A percentile compares a stretch with the other conserved stretches of the same genome.
These are phyloP conservation scores for Aspergillus persii DNA, from an alignment of 2,329 filamentous ascomycete genomes.

Conservation along the genomic window DNA sequence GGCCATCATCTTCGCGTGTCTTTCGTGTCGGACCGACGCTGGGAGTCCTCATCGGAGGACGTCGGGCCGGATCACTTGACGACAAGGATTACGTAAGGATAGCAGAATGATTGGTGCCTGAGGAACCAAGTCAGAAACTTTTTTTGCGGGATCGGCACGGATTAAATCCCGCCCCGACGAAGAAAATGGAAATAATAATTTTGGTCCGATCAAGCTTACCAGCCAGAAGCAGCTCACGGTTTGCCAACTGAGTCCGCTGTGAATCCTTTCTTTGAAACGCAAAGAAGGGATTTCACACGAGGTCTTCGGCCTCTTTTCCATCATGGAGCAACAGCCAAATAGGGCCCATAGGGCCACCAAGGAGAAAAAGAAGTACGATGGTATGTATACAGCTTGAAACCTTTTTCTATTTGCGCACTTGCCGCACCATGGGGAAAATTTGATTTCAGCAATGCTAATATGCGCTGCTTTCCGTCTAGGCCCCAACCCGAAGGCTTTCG, in stretches of 20 bases:
- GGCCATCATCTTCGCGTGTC: not conserved
- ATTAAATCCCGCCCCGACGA: conserved; percentile 27
- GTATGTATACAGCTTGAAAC: conserved; percentile 41
- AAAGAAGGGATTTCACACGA: conserved; percentile 19
- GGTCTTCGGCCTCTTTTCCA: conserved; percentile 33
- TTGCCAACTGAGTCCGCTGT: conserved; percentile 11
- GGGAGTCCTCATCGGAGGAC: not conserved
- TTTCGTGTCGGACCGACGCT: conserved; percentile 2
- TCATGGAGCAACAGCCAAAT: conserved; percentile 80
- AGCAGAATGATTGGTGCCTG: conserved; percentile 6
- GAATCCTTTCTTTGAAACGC: conserved; percentile 11
- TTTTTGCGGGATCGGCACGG: conserved; percentile 13
- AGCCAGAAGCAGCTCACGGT: conserved; percentile 14
- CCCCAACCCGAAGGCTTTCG: conserved; percentile 86
- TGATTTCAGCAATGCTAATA: not conserved
- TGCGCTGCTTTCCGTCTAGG: conserved; percentile 46
- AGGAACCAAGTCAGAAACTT: conserved; percentile 11
- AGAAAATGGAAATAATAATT: conserved; percentile 33
- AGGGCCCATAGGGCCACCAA: conserved; percentile 83
- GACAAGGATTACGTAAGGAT: not conserved
- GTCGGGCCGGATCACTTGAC: not conserved
- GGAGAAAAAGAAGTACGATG: conserved; percentile 76
- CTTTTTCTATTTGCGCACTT: not conserved
- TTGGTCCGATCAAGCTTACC: conserved; percentile 23
- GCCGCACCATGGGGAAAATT: not conserved